A percentile compares a stretch with the other conserved stretches of the same genome.
Conservation (phyloP, 345 rosid species). For the Lumnitzera racemosa region DNA sequence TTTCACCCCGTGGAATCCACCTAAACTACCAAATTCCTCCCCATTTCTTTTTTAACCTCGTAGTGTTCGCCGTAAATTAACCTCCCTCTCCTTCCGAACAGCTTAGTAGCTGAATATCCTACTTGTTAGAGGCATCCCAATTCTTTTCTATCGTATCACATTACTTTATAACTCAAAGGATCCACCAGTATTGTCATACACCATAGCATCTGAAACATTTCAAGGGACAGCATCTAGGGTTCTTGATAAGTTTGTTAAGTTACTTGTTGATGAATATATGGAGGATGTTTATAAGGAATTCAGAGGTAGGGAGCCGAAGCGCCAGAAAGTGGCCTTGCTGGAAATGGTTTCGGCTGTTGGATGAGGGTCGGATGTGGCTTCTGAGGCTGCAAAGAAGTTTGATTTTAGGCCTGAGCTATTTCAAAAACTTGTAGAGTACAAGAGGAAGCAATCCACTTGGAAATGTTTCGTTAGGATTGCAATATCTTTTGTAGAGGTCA, state of each 20-base stretch:
- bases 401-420: slow-evolving; percentile 61
- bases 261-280: slow-evolving; percentile 49
- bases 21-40: no score
- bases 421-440: slow-evolving; percentile 47
- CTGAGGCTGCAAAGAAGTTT: slow-evolving; percentile 68
- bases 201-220: no score
- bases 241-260: slow-evolving; percentile 48
- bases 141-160: no score
- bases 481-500: slow-evolving; percentile 81
- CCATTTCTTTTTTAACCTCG: no score
- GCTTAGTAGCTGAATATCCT: no score
- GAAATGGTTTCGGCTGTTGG: slow-evolving; percentile 54
- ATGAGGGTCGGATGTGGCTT: slow-evolving; percentile 73
- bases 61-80: no score
- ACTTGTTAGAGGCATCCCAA: no score
- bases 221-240: slow-evolving; percentile 29
- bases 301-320: slow-evolving; percentile 56
- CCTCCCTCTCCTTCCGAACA: no score
- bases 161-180: no score
- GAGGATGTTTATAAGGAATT: slow-evolving; percentile 50
- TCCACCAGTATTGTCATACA: no score
- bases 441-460: slow-evolving; percentile 44
- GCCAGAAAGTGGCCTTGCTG: slow-evolving; percentile 64
- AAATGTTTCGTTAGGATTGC: slow-evolving; percentile 70
- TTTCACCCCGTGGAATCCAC: no score